Percentiles rank a stretch among this genome's conserved stretches.
Evolutionary conservation across 2,329 filamentous ascomycete species (phyloP).

Genomic region (Colletotrichum sp.): DNA sequence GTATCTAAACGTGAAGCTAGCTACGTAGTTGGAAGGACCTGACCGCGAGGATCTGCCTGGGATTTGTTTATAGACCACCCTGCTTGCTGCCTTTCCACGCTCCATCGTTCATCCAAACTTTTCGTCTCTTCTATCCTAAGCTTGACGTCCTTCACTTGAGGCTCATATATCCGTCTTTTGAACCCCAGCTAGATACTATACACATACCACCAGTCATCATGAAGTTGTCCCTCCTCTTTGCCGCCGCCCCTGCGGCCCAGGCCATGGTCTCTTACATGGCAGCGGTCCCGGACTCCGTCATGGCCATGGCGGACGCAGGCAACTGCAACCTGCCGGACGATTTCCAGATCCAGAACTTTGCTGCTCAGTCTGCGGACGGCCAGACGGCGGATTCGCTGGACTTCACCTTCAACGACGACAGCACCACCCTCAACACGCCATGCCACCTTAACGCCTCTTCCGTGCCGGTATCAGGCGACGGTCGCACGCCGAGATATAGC

Average conservation of each 20-base stretch:
- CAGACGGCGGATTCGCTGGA: constrained; percentile 34
- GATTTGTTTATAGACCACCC: not conserved
- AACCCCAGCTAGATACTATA: not conserved
- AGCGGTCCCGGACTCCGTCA: constrained; percentile 20
- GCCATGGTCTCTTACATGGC: constrained; percentile 24
- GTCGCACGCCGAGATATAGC: constrained; percentile 40
- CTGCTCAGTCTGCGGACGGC: constrained; percentile 36
- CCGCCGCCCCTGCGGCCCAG: constrained; percentile 20
- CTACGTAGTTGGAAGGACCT: not conserved
- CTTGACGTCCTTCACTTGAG: not conserved
- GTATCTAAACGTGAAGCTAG: not conserved
- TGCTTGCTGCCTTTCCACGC: not conserved
- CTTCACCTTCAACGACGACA: constrained; percentile 46
- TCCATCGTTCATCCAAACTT: not conserved
- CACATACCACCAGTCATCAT: constrained; percentile 9
- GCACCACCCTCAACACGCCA: constrained; percentile 42
- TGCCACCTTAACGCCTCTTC: constrained; percentile 52
- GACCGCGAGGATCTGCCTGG: not conserved
- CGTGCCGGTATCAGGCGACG: constrained; percentile 33
- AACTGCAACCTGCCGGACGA: constrained; percentile 41
- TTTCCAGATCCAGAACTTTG: constrained; percentile 45
- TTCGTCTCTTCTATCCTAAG: not conserved
- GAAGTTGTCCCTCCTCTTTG: constrained; percentile 17
- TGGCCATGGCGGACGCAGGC: constrained; percentile 18
- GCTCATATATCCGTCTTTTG: too few relatives aligned